Base-by-base conservation (phyloP, 2,329 filamentous ascomycete genomes). In the Fusarium redolens region DNA sequence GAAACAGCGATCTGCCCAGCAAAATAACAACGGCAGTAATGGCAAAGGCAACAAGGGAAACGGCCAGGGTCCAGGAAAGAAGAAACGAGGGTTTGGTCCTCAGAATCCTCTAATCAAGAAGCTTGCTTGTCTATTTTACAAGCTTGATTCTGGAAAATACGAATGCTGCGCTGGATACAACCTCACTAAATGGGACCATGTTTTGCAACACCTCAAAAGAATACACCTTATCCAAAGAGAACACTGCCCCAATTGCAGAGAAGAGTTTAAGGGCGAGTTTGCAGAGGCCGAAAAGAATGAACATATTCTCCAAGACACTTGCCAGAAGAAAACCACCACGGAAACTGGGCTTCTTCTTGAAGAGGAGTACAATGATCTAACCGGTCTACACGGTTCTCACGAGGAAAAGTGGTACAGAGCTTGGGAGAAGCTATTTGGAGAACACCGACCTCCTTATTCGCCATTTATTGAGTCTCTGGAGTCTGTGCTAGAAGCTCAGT, bases 301-400 rank as follows among this genome's bases (percentile, higher is more conserved):
- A 3, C 56, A 59, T 25, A 7, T 20, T 7, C 33, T 11, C 9
- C 22, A 7, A 3, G 22, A 25, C 4, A 13, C 18, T 7, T 59
- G 56, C 14, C 8, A 0, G 0, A 2, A 5, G 1, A 1, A 14
- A 3, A 52, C 44, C 0, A 8, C 7, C 7, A 5, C 52, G 0
- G 44, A 15, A 1, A 40, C 44, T 1, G 56, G 56, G 0, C 12
- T 20, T 0, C 20, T 59, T 11, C 7, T 40, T 9, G 0, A 15
- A 15, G 0, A 0, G 1, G 56, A 59, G 12, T 59, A 52, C 12
- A 7, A 40, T 0, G 31, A 1, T 10, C 44, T 59, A 3, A 1
- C 0, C 0, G 15, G 25, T 0, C 7, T 38, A 2, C 44, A 2
- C 12, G 56, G 56, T 5, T 3, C 44, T 25, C 44, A 18, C 1